Percentiles rank a stretch among this genome's conserved stretches.
These are phyloP conservation scores for Climacium dendroides DNA, from an alignment of 225 moss, liverwort and hornwort species.

Conservation along the genomic window DNA sequence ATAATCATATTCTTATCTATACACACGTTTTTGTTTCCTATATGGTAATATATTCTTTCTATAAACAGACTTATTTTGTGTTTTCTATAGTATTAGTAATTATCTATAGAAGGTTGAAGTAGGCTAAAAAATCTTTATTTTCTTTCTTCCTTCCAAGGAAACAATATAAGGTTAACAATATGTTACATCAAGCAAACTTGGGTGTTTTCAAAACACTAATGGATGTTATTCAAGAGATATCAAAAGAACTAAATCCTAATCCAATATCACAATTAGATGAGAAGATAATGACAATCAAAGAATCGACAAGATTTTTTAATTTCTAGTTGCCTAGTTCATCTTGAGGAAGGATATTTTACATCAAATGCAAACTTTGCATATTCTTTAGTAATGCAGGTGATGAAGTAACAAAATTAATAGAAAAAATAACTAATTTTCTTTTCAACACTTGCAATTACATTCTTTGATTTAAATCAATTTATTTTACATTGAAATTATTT, in stretches of 20 bases:
- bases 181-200: too few relatives aligned
- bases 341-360: not conserved
- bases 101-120: too few relatives aligned
- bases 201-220: too few relatives aligned
- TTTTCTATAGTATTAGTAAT: too few relatives aligned
- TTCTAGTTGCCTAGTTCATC: not conserved
- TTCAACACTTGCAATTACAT: not conserved
- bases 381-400: not conserved
- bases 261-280: not conserved
- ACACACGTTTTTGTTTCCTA: too few relatives aligned
- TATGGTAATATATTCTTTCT: too few relatives aligned
- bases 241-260: not conserved
- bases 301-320: not conserved
- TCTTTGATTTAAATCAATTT: not conserved
- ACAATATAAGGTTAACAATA: too few relatives aligned
- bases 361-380: not conserved
- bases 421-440: not conserved
- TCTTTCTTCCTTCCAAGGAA: too few relatives aligned
- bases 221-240: not conserved
- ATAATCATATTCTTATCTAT: too few relatives aligned
- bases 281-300: not conserved
- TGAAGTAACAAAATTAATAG: not conserved
- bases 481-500: not conserved
- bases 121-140: too few relatives aligned
- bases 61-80: too few relatives aligned